Evolutionary conservation across 768 basidiomycete species (phyloP), one percentile per base, ranked within the genome.

Genomic region (Rhodosporidiobolus sp.): DNA sequence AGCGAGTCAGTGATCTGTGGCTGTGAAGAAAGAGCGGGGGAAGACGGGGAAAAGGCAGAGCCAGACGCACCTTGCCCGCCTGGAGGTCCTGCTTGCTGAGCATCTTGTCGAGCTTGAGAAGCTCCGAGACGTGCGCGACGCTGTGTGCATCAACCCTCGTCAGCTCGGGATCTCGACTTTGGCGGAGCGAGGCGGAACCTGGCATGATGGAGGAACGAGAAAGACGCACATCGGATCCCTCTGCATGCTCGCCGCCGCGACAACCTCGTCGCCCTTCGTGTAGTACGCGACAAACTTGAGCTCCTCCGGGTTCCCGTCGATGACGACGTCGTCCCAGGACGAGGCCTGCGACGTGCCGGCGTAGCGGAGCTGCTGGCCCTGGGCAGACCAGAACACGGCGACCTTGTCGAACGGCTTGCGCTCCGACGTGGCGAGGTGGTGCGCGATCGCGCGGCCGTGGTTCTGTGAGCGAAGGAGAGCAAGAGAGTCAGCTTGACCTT

Each of bases 241-340:
- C 68, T 70, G 71, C 77, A 78, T 76, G 45, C 71, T 72, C 19
- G 77, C 73, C 4, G 69, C 73, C 3, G 73, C 77, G 38, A 76
- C 76, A n/a, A 76, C 65, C 35, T 78, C 60, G 45, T 69, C 64
- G 20, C 73, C 71, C 64, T 65, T 34, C 32, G 14, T 26, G 80
- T 92, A 92, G 81, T 90, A 92, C 4, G 90, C 90, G 55, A 90
- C 85, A 77, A 92, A 92, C 86, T 94, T 94, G 83, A 93, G 82
- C 73, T 89, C 90, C 12, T 82, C 85, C 0, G 88, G 84, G 79
- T 88, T 84, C 7, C 93, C 93, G 67, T 88, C 86, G 76, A 94
- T 86, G 78, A 88, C 86, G 30, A 91, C 82, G 75, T 93, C 89
- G 74, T 94, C 91, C 77, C 85, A 90, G 3, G 85, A 84, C 6